phyloP scores from a whole-genome alignment of 495 filamentous ascomycete species.

The Neohortaea acidophila region DNA sequence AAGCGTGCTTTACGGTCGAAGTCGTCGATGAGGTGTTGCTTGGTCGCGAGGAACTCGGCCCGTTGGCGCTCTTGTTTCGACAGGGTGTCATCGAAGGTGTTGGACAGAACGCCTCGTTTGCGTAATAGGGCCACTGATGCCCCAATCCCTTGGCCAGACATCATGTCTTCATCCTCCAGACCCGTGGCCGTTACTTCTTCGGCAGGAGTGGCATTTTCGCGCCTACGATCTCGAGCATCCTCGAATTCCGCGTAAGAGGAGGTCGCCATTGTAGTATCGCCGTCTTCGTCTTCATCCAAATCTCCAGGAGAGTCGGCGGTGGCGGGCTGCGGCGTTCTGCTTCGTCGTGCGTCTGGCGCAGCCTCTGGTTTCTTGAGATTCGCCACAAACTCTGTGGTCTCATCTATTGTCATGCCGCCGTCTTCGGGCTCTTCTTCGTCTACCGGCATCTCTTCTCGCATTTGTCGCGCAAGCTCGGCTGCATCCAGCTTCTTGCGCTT shows the following conservation, averaged over 20 bases:
- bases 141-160: conserved; percentile 57
- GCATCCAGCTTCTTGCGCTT: conserved; percentile 73
- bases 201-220: conserved; percentile 32
- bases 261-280: conserved; percentile 49
- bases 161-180: conserved; percentile 66
- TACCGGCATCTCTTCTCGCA: conserved; percentile 57
- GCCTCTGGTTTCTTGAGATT: conserved; percentile 56
- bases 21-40: conserved; percentile 52
- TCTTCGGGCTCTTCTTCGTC: conserved; percentile 40
- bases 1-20: conserved; percentile 63
- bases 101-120: conserved; percentile 64
- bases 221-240: conserved; percentile 35
- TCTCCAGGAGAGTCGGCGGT: conserved; percentile 34
- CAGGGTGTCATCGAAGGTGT: conserved; percentile 39
- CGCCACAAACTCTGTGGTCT: conserved; percentile 87
- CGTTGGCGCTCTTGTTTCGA: conserved; percentile 59
- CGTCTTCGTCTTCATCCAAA: conserved; percentile 41
- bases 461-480: conserved; percentile 69
- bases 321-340: conserved; percentile 23
- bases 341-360: conserved; percentile 36
- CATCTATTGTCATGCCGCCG: conserved; percentile 74
- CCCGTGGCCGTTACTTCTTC: conserved; percentile 52
- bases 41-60: conserved; percentile 68
- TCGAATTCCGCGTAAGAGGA: conserved; percentile 40
- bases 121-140: conserved; percentile 66